phyloP scores from a whole-genome alignment of 495 filamentous ascomycete genomes.

The Pseudotulostoma volvatum region DNA sequence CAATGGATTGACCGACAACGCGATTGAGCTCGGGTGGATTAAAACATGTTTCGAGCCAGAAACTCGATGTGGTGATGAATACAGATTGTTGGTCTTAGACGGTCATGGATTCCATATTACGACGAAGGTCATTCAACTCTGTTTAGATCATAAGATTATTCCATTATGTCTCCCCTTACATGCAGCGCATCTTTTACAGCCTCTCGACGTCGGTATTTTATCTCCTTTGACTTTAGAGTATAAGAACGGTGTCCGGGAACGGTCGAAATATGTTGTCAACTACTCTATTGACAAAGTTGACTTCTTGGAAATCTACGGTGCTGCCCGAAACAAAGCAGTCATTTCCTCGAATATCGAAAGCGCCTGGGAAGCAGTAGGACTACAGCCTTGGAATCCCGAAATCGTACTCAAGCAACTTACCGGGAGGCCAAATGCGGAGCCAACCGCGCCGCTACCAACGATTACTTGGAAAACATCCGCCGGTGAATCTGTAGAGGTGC shows the following conservation, averaged over 20 bases:
- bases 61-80: neutral
- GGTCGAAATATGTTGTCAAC: neutral
- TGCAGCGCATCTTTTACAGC: constrained; percentile 8
- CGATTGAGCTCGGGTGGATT: neutral
- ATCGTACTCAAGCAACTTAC: neutral
- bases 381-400: neutral
- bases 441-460: neutral
- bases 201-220: constrained; percentile 11
- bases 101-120: constrained; percentile 7
- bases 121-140: constrained; percentile 3
- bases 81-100: constrained; percentile 5
- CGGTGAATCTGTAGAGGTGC: neutral
- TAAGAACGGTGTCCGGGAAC: neutral
- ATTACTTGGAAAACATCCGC: neutral
- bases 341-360: neutral
- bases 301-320: constrained; percentile 5
- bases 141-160: constrained; percentile 8
- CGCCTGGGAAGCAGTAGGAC: neutral
- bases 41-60: neutral
- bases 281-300: constrained; percentile 10
- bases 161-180: constrained; percentile 4
- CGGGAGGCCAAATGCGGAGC: neutral
- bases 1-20: neutral
- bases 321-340: neutral
- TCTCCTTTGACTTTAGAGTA: constrained; percentile 1